Base-by-base conservation (phyloP, 1,284 basidiomycete genomes). In the Ustilago bromivora region DNA sequence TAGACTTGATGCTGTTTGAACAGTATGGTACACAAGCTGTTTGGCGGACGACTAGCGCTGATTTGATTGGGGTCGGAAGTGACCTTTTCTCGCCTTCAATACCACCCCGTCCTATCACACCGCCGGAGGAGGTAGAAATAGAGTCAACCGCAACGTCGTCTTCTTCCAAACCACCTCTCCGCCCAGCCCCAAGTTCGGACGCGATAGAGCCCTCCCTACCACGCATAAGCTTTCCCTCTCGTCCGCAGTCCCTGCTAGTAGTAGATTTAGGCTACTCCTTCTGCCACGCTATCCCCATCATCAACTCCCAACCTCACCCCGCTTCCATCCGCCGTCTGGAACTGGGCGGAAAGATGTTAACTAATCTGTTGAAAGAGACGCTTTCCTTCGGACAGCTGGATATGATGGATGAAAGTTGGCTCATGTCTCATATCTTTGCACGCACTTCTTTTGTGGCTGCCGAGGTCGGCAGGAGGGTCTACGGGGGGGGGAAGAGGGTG, bases 361-460 rank as follows among this genome's bases (percentile, higher is more conserved):
- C 96, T 32, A 98, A 97, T 87, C 93, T 96, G 61, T 89, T 98
- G 40, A 97, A 98, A 83, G 94, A 96, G 84, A 89, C 95, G 57
- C 91, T 96, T 12, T 96, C 94, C 12, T 98, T 94, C 86, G 91
- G 94, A 36, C 96, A 98, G 84, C 96, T 94, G 93, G 95, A 98
- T 86, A 94, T 98, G 93, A 95, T 95, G 91, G 95, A 98, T 84
- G 93, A 97, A 87, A 95, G 94, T 0, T 91, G 92, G 86, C 92
- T 98, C 81, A 92, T 97, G 87, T 95, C 95, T 87, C 90, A 93
- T 75, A 92, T 95, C 80, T 95, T 96, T 85, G 94, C 94, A 84
- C 87, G 89, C 13, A 95, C 93, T 84, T 94, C 93, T 86, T 98
- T 93, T 86, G 92, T 97, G 60, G 84, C 83, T 2, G 71, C 75